Base-by-base conservation (phyloP, 2,329 filamentous ascomycete species). In the Drechslerella dactyloides region DNA sequence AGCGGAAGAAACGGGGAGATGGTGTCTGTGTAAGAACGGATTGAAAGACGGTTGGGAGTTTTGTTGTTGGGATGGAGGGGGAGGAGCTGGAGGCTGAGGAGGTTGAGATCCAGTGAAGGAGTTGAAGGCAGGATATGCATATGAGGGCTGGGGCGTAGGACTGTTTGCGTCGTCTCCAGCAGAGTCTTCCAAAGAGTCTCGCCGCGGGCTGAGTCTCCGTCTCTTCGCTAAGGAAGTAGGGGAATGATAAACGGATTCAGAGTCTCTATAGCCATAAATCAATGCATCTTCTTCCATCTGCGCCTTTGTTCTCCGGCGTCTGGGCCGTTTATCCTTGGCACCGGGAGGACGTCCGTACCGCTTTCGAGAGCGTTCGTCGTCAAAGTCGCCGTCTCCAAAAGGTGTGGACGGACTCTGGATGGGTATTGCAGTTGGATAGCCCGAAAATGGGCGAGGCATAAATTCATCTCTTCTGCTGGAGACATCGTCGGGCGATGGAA, bases 281-380 rank as follows among this genome's bases (percentile, higher is more conserved):
- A 73, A 53, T 19, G 69, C 69, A 55, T 73, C 69, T 21, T 73
- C 69, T 51, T 73, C 69, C 69, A 73, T 73, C 13, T 73, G 69
- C 23, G 69, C 69, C 21, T 73, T 73, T 56, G 69, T 73, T 42
- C 69, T 44, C 27, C 69, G 61, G n/a, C 69, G 61, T 10, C 69
- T 46, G 10, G 69, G 69, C 13, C 69, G 61, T 51, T 73, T 73
- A 52, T 73, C 69, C 33, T 73, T 73, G 17, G 69, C 69, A 37
- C 69, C 69, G 17, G 69, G 69, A 24, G 69, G 69, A 35, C 69
- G 56, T 2, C 69, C 69, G 30, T 73, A 73, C 8, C 69, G 61
- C 37, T 73, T 73, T 37, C 69, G 44, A 19, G 69, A 73, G 33
- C 69, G 62, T 50, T 68, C 69, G 17, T 72, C 66, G 50, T 73